These are phyloP conservation scores for Glycyrrhiza uralensis DNA, from an alignment of 306 rosid species.

Conservation along the genomic window DNA sequence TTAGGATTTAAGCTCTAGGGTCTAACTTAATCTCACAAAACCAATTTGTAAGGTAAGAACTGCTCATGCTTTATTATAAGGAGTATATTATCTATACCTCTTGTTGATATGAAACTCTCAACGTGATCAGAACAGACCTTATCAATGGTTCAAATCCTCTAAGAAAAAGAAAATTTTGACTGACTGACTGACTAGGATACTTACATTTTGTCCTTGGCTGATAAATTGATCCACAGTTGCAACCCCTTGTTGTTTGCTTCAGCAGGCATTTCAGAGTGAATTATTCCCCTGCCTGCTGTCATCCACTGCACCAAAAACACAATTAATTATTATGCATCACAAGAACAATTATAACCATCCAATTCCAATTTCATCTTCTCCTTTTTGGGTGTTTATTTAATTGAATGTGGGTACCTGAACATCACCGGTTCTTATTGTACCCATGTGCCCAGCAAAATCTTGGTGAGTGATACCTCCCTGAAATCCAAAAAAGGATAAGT, in stretches of 20 bases:
- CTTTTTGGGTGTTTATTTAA: not conserved
- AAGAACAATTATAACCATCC: not conserved
- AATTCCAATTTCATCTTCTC: not conserved
- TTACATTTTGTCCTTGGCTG: slow-evolving; percentile 75
- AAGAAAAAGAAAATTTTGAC: too few species aligned
- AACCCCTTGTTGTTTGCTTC: slow-evolving; percentile 71
- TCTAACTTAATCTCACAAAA: too few species aligned
- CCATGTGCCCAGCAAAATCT: slow-evolving; percentile 95
- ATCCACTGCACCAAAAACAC: slow-evolving; percentile 64
- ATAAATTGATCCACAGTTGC: slow-evolving; percentile 93
- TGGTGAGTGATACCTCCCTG: slow-evolving; percentile 94
- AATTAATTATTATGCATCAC: too few species aligned
- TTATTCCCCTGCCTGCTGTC: slow-evolving; percentile 97
- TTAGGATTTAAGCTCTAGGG: too few species aligned
- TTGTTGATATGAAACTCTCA: too few species aligned
- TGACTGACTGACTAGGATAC: not conserved
- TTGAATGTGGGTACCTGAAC: slow-evolving; percentile 58
- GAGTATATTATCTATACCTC: too few species aligned
- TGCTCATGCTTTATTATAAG: too few species aligned
- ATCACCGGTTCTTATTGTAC: slow-evolving; percentile 80
- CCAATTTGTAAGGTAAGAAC: too few species aligned
- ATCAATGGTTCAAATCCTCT: not conserved
- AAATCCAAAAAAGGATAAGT: not conserved
- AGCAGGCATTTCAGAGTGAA: slow-evolving; percentile 98
- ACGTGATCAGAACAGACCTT: too few species aligned